Evolutionary conservation across 371 early-diverging fungal species (phyloP).

Genomic region (Mycotypha africana): DNA sequence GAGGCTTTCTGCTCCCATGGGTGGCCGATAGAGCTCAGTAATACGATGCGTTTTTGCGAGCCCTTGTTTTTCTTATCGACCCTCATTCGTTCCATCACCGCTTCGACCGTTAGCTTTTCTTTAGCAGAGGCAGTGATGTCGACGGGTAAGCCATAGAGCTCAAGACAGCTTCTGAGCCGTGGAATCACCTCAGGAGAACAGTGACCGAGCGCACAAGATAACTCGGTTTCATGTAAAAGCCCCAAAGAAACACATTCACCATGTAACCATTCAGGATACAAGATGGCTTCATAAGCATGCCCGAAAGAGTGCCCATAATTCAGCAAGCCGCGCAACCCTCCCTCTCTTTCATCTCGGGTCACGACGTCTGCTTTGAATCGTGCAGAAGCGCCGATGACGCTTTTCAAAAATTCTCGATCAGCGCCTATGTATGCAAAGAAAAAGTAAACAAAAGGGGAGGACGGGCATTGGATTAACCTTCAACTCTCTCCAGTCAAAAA

Average conservation of each 20-base stretch:
- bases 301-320: conserved; percentile 96
- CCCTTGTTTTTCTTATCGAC: conserved; percentile 94
- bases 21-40: conserved; percentile 75
- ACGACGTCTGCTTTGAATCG: conserved; percentile 90
- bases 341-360: conserved; percentile 88
- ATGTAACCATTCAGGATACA: conserved; percentile 84
- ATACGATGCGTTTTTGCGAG: conserved; percentile 76
- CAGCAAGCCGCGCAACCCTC: conserved; percentile 84
- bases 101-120: conserved; percentile 47
- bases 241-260: conserved; percentile 96
- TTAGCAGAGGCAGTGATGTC: conserved; percentile 55
- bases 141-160: conserved; percentile 76
- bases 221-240: conserved; percentile 86
- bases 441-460: no score
- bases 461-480: no score
- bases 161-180: conserved; percentile 72
- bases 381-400: conserved; percentile 79
- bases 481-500: no score
- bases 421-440: neutral
- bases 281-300: conserved; percentile 88
- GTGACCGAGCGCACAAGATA: conserved; percentile 74
- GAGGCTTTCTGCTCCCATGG: conserved; percentile 73
- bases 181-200: conserved; percentile 68
- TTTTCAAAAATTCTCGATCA: conserved; percentile 32
- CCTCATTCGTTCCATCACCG: conserved; percentile 77